Base-by-base conservation (phyloP, 176 grass and related monocot genomes). In the Hordeum vulgare region DNA sequence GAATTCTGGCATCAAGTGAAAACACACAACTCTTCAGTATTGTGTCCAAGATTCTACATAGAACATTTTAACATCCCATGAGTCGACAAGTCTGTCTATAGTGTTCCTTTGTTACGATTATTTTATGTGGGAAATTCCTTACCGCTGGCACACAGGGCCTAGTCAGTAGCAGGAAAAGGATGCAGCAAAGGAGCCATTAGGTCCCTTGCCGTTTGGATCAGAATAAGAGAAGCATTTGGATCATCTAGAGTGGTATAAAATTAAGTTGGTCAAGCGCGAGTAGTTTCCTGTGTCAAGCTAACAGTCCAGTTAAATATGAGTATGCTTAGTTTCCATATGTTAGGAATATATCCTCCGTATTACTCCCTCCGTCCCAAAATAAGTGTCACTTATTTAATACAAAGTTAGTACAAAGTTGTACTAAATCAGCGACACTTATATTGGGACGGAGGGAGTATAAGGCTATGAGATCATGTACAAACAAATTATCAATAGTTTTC, bases 1-100 rank as follows among this genome's bases (percentile, higher is more conserved):
- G 82, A 83, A 64, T 80, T 85, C 96, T 98, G 80, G 51, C 83
- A 86, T 90, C 66, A 83, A 76, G 27, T 35, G n/a, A 45, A 66
- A 76, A 72, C 15, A 47, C 36, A 64, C 68, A 27, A 63, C 58
- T 78, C 34, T 78, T 78, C 9, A 79, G 37, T 44, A 62, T 37
- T 56, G 56, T 85, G 49, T 74, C 25, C 11, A 83, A 76, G 74
- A 83, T 35, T 88, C 45, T 70, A 72, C 6, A 45, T 13, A 80
- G 15, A 36, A 56, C 12, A 40, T 8, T 78, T 71, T 66, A 87
- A 10, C 34, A 36, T 71, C 61, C 15, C 5, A 61, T 44, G 31
- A 58, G 14, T 13, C 6, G 9, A 6, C 18, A 74, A 74, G 25
- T 65, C 1, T 12, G 51, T 76, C 65, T 80, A 37, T 13, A 75